These are phyloP conservation scores for Phaeomoniella chlamydospora DNA, from an alignment of 2,329 filamentous ascomycete genomes.

Conservation along the genomic window DNA sequence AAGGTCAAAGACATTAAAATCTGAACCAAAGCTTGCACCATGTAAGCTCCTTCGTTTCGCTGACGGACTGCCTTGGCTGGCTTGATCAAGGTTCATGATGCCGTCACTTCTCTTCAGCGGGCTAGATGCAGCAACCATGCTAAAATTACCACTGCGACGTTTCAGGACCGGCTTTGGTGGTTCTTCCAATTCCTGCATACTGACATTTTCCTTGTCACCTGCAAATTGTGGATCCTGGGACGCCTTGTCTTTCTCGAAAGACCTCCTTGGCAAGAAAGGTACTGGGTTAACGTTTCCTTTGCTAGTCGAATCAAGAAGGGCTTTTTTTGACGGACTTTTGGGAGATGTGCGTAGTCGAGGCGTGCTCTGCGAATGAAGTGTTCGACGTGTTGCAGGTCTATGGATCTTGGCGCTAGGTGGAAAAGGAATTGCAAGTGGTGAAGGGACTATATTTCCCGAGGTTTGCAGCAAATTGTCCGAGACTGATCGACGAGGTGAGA, in stretches of 20 bases:
- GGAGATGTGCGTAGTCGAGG: constrained; percentile 55
- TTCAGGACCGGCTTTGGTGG: constrained; percentile 25
- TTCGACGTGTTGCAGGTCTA: constrained; percentile 26
- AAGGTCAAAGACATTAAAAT: constrained; percentile 64
- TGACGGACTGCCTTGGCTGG: constrained; percentile 67
- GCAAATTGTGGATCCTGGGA: constrained; percentile 20
- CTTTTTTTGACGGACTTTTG: constrained; percentile 68
- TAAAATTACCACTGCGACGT: constrained; percentile 30
- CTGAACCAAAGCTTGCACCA: constrained; percentile 46
- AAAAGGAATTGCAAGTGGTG: constrained; percentile 49
- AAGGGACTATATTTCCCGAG: constrained; percentile 26
- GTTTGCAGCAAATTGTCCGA: constrained; percentile 39
- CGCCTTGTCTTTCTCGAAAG: constrained; percentile 34
- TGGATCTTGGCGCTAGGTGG: constrained; percentile 50
- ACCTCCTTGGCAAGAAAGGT: constrained; percentile 14
- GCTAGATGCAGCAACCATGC: constrained; percentile 50
- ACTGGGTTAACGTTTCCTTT: constrained; percentile 51
- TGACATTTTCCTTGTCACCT: constrained; percentile 10
- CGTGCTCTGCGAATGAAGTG: constrained; percentile 15
- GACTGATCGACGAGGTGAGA: constrained; percentile 41
- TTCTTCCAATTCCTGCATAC: constrained; percentile 10
- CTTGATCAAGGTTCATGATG: constrained; percentile 72
- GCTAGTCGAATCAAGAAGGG: constrained; percentile 55
- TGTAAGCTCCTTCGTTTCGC: constrained; percentile 85
- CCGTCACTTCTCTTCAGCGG: constrained; percentile 86